Evolutionary conservation across 305 asterid genomes (phyloP).

Genomic region (Solanum hybrid): DNA sequence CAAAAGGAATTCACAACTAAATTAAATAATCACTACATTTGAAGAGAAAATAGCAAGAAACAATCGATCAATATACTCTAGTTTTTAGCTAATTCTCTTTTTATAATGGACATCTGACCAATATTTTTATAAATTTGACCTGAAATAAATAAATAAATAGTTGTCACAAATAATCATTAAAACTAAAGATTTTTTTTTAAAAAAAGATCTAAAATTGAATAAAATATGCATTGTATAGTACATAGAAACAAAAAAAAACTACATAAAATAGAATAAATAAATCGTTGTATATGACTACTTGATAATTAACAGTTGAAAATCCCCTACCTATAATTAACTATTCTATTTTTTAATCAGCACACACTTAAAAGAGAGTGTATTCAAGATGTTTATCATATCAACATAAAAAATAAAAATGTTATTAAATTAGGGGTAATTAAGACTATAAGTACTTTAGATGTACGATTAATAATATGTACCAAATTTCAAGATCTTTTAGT

Average conservation of each 20-base stretch:
- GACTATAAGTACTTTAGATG: background rate
- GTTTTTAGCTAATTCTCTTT: background rate
- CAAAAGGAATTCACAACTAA: background rate
- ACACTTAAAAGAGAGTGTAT: background rate
- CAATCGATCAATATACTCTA: background rate
- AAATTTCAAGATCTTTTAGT: background rate
- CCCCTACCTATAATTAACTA: background rate
- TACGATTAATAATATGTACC: background rate
- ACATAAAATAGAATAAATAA: background rate
- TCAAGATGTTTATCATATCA: background rate
- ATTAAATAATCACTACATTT: background rate
- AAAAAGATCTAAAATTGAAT: background rate
- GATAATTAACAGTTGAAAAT: background rate
- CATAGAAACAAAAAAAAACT: background rate
- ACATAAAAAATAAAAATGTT: background rate
- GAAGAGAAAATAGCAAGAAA: background rate
- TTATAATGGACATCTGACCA: background rate
- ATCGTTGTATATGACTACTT: background rate
- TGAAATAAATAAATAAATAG: background rate
- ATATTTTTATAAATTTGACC: background rate
- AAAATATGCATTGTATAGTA: background rate
- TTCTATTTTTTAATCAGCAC: background rate
- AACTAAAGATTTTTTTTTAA: background rate
- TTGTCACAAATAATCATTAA: background rate
- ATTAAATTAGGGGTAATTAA: background rate